These are phyloP conservation scores for Ceratocystis albifundus DNA, from an alignment of 2,329 filamentous ascomycete species.

Conservation along the genomic window DNA sequence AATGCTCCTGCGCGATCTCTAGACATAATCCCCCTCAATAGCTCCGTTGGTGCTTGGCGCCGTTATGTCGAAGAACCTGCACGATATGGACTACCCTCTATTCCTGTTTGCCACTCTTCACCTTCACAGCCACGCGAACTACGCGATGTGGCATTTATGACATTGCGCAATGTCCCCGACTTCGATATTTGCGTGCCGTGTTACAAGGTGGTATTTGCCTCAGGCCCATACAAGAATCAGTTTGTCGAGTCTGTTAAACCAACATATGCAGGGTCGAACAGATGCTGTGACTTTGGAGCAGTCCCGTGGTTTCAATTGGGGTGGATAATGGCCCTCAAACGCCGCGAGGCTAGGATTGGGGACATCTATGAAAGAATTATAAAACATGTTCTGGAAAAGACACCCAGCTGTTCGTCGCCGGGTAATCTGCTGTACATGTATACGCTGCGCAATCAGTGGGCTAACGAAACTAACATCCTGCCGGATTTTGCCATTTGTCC, in stretches of 20 bases:
- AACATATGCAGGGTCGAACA: slow-evolving; percentile 24
- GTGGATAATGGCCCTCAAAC: slow-evolving; percentile 67
- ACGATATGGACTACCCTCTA: slow-evolving; percentile 34
- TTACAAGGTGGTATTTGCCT: slow-evolving; percentile 56
- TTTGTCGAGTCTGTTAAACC: slow-evolving; percentile 47
- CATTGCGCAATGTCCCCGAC: slow-evolving; percentile 54
- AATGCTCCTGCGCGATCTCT: background rate
- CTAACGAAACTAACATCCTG: slow-evolving; percentile 44
- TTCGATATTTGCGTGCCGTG: slow-evolving; percentile 79
- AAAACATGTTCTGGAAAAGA: slow-evolving; percentile 33
- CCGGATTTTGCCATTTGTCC: slow-evolving; percentile 64
- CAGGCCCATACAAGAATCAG: slow-evolving; percentile 53
- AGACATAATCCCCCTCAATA: slow-evolving; percentile 16
- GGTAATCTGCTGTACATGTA: slow-evolving; percentile 55
- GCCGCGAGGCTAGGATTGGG: slow-evolving; percentile 50
- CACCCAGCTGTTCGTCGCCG: background rate
- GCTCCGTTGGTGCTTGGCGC: slow-evolving; percentile 35
- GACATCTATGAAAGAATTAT: slow-evolving; percentile 57
- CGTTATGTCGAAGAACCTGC: slow-evolving; percentile 45
- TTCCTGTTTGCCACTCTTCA: slow-evolving; percentile 47
- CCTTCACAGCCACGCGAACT: slow-evolving; percentile 45
- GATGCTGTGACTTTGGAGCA: slow-evolving; percentile 68
- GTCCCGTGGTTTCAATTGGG: slow-evolving; percentile 73
- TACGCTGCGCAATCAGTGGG: slow-evolving; percentile 56
- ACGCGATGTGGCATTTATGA: slow-evolving; percentile 64